These are phyloP conservation scores for Talaromyces sp. DNA, from an alignment of 2,329 filamentous ascomycete species.

Conservation along the genomic window DNA sequence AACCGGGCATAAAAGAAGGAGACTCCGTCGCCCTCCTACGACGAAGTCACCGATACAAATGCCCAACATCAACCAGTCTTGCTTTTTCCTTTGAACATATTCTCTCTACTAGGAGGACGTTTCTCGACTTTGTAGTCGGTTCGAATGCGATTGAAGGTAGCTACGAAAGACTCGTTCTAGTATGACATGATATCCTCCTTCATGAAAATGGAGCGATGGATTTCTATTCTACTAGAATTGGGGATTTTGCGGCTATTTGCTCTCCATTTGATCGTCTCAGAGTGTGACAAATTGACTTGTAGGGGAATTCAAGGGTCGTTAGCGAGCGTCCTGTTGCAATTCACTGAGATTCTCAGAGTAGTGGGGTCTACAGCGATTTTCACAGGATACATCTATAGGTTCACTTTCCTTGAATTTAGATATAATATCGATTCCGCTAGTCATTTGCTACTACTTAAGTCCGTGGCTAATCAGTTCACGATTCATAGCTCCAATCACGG, in stretches of 20 bases:
- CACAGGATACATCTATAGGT: conserved; percentile 11
- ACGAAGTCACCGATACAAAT: conserved; percentile 55
- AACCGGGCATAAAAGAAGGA: conserved; percentile 54
- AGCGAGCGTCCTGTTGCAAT: conserved; percentile 3
- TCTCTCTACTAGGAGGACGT: conserved; percentile 10
- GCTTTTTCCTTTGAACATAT: background rate
- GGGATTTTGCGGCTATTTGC: background rate
- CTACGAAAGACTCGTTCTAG: background rate
- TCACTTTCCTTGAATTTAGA: background rate
- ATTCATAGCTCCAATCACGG: conserved; percentile 12
- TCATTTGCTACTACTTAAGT: background rate
- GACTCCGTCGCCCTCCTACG: conserved; percentile 43
- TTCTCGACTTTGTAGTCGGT: conserved; percentile 6
- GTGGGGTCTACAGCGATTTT: conserved; percentile 10
- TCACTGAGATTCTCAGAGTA: conserved; percentile 6
- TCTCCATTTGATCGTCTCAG: background rate
- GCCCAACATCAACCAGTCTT: conserved; percentile 45
- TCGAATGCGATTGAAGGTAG: background rate
- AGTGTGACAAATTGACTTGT: conserved; percentile 5
- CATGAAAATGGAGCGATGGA: conserved; percentile 10
- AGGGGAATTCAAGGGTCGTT: background rate
- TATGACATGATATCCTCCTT: conserved; percentile 14
- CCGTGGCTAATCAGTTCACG: background rate
- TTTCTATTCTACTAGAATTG: conserved; percentile 16
- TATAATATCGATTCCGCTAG: background rate